Evolutionary conservation across 495 filamentous ascomycete species (phyloP).

Genomic region (Opeltia flavorubescens): DNA sequence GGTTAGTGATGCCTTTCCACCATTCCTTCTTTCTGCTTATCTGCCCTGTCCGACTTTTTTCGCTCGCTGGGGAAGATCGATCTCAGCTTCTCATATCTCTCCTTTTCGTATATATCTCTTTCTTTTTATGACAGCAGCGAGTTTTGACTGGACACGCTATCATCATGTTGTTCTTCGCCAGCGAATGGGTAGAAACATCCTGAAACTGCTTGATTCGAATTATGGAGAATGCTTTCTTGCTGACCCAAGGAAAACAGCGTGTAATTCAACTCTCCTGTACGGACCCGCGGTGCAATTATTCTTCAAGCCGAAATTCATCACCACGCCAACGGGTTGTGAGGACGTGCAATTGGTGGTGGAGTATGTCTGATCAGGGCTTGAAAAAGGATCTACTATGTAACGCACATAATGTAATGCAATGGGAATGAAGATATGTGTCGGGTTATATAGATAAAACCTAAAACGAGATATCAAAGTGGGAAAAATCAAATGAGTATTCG

Average conservation of each 20-base stretch:
- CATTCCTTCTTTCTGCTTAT: neutral
- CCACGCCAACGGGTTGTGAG: neutral
- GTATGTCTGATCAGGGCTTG: conserved; percentile 18
- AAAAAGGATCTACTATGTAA: too few relatives aligned
- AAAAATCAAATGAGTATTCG: too few relatives aligned
- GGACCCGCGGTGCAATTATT: conserved; percentile 9
- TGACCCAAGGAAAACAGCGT: conserved; percentile 5
- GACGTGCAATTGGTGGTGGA: conserved; percentile 4
- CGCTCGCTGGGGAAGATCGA: neutral
- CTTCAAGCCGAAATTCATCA: conserved; percentile 6
- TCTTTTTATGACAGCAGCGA: neutral
- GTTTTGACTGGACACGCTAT: too few relatives aligned
- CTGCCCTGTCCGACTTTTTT: neutral
- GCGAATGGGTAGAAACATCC: neutral
- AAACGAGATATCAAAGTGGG: too few relatives aligned
- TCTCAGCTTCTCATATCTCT: neutral
- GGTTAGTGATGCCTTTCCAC: conserved; percentile 1
- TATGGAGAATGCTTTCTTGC: neutral
- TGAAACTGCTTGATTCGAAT: neutral
- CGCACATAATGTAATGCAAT: too few relatives aligned
- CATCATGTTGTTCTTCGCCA: neutral
- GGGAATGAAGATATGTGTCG: too few relatives aligned
- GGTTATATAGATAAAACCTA: too few relatives aligned
- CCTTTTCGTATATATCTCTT: neutral
- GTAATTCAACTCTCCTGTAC: conserved; percentile 6